Conservation (phyloP, 1,284 basidiomycete species). For the Mycena sp. region DNA sequence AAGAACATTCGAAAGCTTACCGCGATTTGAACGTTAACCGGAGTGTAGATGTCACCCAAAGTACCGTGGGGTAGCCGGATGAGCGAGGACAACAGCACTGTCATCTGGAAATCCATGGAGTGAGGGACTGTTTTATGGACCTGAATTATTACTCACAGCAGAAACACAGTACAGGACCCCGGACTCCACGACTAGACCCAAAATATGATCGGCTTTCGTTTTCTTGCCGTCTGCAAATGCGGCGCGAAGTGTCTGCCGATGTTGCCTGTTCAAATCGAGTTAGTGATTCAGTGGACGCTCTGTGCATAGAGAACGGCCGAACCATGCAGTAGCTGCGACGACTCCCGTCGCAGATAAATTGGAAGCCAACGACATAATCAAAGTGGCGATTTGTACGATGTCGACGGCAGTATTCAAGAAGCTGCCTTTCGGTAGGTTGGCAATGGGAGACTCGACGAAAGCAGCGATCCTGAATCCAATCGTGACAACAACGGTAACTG, state of each 20-base stretch:
- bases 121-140: not conserved
- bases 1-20: conserved; percentile 13
- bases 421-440: conserved; percentile 3
- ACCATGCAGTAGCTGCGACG: conserved; percentile 32
- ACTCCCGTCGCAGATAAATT: conserved; percentile 33
- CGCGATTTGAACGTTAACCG: conserved; percentile 33
- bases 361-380: conserved; percentile 29
- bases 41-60: conserved; percentile 31
- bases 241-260: conserved; percentile 14
- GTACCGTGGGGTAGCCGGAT: conserved; percentile 32
- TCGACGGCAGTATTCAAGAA: conserved; percentile 18
- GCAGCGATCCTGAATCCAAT: conserved; percentile 29
- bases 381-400: conserved; percentile 23
- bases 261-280: conserved; percentile 7
- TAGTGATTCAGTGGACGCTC: no score
- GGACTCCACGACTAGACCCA: conserved; percentile 34
- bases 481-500: conserved; percentile 30
- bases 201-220: conserved; percentile 21
- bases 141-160: conserved; percentile 20
- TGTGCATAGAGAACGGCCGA: not conserved
- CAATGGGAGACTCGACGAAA: conserved; percentile 6
- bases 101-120: conserved; percentile 15
- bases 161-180: conserved; percentile 36
- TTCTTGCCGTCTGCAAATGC: conserved; percentile 10
- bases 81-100: conserved; percentile 21